Evolutionary conservation across 2,329 filamentous ascomycete genomes (phyloP).

Genomic region (Phoma herbarum): DNA sequence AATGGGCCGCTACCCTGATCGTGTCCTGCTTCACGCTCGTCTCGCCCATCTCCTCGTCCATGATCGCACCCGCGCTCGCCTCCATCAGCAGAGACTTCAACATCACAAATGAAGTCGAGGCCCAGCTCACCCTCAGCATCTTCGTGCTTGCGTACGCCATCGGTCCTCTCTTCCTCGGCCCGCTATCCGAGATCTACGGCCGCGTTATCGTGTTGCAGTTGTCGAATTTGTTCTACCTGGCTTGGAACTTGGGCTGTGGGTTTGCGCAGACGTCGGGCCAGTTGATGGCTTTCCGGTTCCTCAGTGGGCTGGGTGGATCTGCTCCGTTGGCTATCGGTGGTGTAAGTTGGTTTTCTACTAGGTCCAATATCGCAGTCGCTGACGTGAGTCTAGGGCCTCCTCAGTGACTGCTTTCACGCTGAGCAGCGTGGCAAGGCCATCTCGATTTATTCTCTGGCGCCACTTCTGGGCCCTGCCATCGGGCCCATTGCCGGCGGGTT

Average conservation of each 20-base stretch:
- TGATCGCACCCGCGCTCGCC: constrained; percentile 50
- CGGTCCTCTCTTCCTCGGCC: constrained; percentile 51
- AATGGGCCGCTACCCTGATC: constrained; percentile 56
- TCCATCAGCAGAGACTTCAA: constrained; percentile 46
- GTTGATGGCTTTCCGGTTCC: constrained; percentile 50
- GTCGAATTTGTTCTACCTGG: constrained; percentile 51
- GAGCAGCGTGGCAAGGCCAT: constrained; percentile 71
- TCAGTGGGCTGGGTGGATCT: constrained; percentile 50
- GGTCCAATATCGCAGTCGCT: neutral
- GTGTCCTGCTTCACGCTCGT: constrained; percentile 54
- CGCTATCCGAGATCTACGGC: constrained; percentile 52
- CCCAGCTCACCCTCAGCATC: constrained; percentile 49
- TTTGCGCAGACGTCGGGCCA: constrained; percentile 48
- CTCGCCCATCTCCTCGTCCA: constrained; percentile 52
- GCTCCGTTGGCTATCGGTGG: constrained; percentile 52
- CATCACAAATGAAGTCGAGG: constrained; percentile 45
- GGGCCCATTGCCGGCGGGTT: constrained; percentile 73
- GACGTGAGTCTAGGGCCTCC: constrained; percentile 37
- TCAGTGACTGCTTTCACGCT: constrained; percentile 66
- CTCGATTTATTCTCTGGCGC: constrained; percentile 69
- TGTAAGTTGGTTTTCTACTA: constrained; percentile 22
- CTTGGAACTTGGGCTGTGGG: constrained; percentile 52
- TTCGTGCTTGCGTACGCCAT: constrained; percentile 54
- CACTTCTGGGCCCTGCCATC: constrained; percentile 70
- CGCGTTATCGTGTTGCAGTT: constrained; percentile 50